A percentile compares a stretch with the other conserved stretches of the same genome.
phyloP scores from a whole-genome alignment of 108 stramenopile species.

The Cyclotella sp. region DNA sequence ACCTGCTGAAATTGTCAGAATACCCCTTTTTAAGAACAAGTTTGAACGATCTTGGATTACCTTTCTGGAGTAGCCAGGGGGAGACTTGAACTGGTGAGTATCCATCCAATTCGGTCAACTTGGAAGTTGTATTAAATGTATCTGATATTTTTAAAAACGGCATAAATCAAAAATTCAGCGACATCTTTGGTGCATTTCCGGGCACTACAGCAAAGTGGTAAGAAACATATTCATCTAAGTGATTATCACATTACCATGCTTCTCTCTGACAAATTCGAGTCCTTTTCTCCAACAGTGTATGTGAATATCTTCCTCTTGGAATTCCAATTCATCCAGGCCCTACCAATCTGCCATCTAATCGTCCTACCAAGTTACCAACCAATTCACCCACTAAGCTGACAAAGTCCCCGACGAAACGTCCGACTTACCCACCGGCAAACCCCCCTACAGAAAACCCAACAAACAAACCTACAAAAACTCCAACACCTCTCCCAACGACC shows the following conservation, averaged over 20 bases:
- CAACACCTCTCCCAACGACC: neutral
- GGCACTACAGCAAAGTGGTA: slow-evolving; percentile 5
- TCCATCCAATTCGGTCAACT: neutral
- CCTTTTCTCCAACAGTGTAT: no score
- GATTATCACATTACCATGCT: neutral
- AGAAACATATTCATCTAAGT: neutral
- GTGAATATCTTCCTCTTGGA: neutral
- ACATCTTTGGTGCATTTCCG: neutral
- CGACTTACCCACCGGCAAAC: neutral
- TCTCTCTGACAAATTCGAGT: neutral
- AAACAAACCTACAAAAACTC: neutral
- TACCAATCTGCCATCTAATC: neutral
- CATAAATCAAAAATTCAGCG: neutral
- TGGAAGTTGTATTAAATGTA: neutral
- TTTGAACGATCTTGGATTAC: no score
- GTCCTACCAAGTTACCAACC: neutral
- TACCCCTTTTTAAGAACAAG: no score
- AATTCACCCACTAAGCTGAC: neutral
- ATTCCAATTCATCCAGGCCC: neutral
- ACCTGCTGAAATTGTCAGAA: no score
- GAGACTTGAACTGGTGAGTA: neutral
- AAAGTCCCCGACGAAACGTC: neutral
- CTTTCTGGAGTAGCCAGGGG: no score
- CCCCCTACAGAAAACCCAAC: neutral
- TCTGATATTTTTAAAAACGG: neutral